Evolutionary conservation across 1,284 basidiomycete genomes (phyloP), one percentile per base, ranked within the genome.

Genomic region (Mycosarcoma mackinlayi): DNA sequence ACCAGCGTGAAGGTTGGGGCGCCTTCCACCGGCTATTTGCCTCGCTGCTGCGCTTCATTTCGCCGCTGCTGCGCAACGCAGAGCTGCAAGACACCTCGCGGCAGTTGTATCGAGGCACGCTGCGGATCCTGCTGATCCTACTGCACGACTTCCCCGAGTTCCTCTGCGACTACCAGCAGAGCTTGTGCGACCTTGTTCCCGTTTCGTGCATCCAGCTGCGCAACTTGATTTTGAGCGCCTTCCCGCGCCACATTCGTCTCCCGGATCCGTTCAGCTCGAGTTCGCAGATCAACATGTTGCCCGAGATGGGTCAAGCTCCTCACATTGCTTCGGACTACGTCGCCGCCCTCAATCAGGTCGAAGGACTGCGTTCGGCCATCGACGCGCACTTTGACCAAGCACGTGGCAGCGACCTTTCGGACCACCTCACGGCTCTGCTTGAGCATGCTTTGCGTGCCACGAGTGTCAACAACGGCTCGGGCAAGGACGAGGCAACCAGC

Each of bases 81-180:
- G 90, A 93, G 77, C 86, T 97, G 65, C 88, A 91, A 66, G 87
- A 89, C 23, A 89, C 93, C 10, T 90, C 92, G n/a, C 88, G 92
- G 51, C 91, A 92, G 74, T 87, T 98, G 52, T 98, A 96, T 85
- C 89, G 91, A 49, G 96, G 94, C n/a, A 89, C 93, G 19, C 87
- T 97, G 44, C 89, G 94, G 35, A 88, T 98, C 41, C 88, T 98
- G 50, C 88, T 98, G 47, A 93, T 98, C 59, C 89, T 98, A 58
- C 88, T 98, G 56, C 95, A 98, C 84, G 96, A 98, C 85, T 98
- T 97, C 87, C 95, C 96, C 46, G 94, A 98, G 73, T 98, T 98
- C 87, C 87, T 99, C 65, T 92, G 91, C 83, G 93, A 95, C 85
- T 94, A 96, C 83, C 95, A 97, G 84, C 94, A 96, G 86, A 91